These are phyloP conservation scores for Dryadomyces sulphureus DNA, from an alignment of 2,329 filamentous ascomycete genomes.

Conservation along the genomic window DNA sequence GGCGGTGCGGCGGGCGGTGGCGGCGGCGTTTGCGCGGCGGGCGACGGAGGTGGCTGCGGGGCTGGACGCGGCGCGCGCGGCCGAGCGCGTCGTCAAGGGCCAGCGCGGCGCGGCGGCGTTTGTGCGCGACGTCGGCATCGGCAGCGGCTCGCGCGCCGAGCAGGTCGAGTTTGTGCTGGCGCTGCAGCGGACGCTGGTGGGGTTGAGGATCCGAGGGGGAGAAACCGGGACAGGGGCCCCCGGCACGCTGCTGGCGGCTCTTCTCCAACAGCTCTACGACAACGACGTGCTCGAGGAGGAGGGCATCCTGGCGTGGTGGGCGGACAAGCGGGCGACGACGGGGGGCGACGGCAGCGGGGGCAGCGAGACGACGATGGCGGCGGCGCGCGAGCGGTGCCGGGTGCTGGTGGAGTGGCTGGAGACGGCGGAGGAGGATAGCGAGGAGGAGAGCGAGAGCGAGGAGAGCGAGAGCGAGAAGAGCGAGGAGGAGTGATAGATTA, in stretches of 20 bases:
- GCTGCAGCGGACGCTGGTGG: conserved; percentile 64
- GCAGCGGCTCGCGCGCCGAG: conserved; percentile 45
- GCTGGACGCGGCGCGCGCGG: conserved; percentile 48
- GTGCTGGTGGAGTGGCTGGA: conserved; percentile 75
- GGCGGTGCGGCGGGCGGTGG: conserved; percentile 76
- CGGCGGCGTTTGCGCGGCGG: conserved; percentile 69
- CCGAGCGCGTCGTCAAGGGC: conserved; percentile 42
- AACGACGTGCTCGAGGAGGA: conserved; percentile 80
- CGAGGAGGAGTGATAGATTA: not conserved
- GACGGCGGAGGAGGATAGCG: conserved; percentile 60
- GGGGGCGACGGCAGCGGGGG: conserved; percentile 32
- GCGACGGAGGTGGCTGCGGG: conserved; percentile 49
- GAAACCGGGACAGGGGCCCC: conserved; percentile 14
- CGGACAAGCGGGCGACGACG: conserved; percentile 50
- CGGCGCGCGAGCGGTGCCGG: conserved; percentile 57
- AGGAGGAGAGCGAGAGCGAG: conserved; percentile 32
- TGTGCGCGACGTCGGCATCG: conserved; percentile 27
- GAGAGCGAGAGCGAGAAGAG: conserved; percentile 2
- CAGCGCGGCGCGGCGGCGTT: conserved; percentile 34
- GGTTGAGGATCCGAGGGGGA: conserved; percentile 20
- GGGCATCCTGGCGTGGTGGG: conserved; percentile 81
- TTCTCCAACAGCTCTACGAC: conserved; percentile 74
- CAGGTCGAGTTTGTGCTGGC: conserved; percentile 77
- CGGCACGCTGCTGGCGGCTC: conserved; percentile 55
- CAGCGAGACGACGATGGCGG: conserved; percentile 32